These are phyloP conservation scores for Oryza glaberrima DNA, from an alignment of 176 grass and related monocot species.

Conservation along the genomic window DNA sequence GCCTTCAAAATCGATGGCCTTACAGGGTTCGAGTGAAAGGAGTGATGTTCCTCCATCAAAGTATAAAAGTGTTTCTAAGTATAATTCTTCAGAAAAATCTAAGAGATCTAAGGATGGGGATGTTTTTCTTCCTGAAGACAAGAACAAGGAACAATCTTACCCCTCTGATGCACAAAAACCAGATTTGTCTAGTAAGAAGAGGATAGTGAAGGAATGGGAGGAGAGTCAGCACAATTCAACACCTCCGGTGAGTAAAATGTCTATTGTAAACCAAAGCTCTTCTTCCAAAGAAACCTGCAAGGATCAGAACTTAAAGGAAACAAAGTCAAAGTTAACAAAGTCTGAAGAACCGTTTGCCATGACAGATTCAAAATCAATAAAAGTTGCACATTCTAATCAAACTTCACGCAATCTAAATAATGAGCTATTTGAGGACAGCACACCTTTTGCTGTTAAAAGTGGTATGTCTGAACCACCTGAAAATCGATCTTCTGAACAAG, in stretches of 20 bases:
- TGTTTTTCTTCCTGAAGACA: constrained; percentile 43
- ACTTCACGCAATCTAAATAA: constrained; percentile 44
- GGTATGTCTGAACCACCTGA: constrained; percentile 34
- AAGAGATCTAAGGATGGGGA: constrained; percentile 53
- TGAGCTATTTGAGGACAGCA: constrained; percentile 50
- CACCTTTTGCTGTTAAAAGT: constrained; percentile 48
- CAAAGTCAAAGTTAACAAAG: constrained; percentile 47
- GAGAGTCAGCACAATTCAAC: constrained; percentile 57
- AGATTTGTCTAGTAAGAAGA: constrained; percentile 68
- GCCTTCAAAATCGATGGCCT: constrained; percentile 42
- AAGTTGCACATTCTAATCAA: constrained; percentile 31
- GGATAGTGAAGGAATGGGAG: constrained; percentile 73
- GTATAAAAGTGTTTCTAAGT: constrained; percentile 49
- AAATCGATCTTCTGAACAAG: constrained; percentile 43
- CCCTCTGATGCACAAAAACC: constrained; percentile 53
- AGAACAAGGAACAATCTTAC: constrained; percentile 46
- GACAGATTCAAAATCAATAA: constrained; percentile 44
- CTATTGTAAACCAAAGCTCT: constrained; percentile 31
- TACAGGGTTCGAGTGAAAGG: constrained; percentile 55
- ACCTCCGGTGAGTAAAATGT: constrained; percentile 45
- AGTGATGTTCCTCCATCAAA: constrained; percentile 54
- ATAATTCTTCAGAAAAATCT: constrained; percentile 55
- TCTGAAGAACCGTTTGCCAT: constrained; percentile 43
- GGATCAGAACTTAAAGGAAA: constrained; percentile 53
- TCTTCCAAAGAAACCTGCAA: constrained; percentile 45